A percentile compares a stretch with the other conserved stretches of the same genome.
phyloP scores from a whole-genome alignment of 1,284 basidiomycete genomes.

The Ganoderma lucidum region DNA sequence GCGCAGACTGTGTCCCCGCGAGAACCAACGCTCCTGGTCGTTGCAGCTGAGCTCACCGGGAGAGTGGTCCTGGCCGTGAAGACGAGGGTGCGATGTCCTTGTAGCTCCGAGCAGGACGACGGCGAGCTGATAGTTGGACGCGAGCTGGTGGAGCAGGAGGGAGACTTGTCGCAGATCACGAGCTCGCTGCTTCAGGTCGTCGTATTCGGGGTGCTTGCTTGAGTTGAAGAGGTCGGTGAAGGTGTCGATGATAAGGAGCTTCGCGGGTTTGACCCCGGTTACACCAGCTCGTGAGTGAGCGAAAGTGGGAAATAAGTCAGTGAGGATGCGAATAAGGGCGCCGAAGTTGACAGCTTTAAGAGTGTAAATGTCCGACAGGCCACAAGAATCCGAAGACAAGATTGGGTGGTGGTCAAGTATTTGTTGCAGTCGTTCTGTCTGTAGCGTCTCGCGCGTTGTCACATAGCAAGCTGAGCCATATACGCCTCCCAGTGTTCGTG shows the following conservation, averaged over 20 bases:
- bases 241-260: conserved; percentile 83
- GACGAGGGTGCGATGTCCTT: conserved; percentile 70
- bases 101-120: conserved; percentile 90
- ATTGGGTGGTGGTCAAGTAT: conserved; percentile 60
- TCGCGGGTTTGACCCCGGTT: conserved; percentile 53
- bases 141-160: conserved; percentile 71
- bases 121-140: conserved; percentile 68
- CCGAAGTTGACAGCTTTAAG: conserved; percentile 65
- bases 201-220: conserved; percentile 59
- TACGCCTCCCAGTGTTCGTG: conserved; percentile 57
- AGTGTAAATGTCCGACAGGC: conserved; percentile 75
- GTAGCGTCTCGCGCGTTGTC: conserved; percentile 76
- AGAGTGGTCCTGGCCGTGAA: conserved; percentile 33
- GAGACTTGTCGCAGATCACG: conserved; percentile 74
- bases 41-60: conserved; percentile 64
- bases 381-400: conserved; percentile 53
- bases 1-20: conserved; percentile 62
- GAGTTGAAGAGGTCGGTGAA: conserved; percentile 83
- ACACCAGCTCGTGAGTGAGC: conserved; percentile 48
- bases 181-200: conserved; percentile 74
- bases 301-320: conserved; percentile 67
- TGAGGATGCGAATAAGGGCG: conserved; percentile 73
- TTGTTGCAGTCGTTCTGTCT: conserved; percentile 70
- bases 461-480: conserved; percentile 76
- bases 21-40: conserved; percentile 82